Evolutionary conservation across 2,329 filamentous ascomycete species (phyloP).

Genomic region (Exophiala sp.): DNA sequence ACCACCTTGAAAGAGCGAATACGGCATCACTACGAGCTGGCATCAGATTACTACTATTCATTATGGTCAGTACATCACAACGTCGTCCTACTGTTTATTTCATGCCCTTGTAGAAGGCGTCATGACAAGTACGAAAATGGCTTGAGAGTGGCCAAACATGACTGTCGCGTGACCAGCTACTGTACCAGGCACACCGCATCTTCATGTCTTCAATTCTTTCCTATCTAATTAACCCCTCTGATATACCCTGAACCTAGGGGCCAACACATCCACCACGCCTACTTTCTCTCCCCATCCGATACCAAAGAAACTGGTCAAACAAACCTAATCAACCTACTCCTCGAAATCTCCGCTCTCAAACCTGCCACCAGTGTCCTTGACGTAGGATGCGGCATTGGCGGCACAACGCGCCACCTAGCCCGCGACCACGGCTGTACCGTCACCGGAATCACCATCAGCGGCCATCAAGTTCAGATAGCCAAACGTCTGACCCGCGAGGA

Average conservation of each 20-base stretch:
- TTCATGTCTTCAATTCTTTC: no score
- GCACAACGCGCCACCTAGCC: constrained; percentile 57
- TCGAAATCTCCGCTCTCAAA: constrained; percentile 46
- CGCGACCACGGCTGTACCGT: constrained; percentile 51
- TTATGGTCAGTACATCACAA: constrained; percentile 48
- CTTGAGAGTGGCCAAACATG: no score
- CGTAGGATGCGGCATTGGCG: constrained; percentile 60
- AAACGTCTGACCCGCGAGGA: constrained; percentile 45
- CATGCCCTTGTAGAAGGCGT: not conserved
- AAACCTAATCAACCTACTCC: constrained; percentile 55
- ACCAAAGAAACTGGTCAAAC: constrained; percentile 58
- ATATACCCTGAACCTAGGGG: constrained; percentile 42
- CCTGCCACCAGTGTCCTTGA: constrained; percentile 48
- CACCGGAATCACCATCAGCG: constrained; percentile 60
- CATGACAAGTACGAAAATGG: no score
- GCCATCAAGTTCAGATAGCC: constrained; percentile 58
- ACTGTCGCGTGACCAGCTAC: no score
- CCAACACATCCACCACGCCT: constrained; percentile 62
- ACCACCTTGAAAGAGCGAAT: constrained; percentile 54
- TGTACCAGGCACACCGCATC: no score
- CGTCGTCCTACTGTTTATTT: not conserved
- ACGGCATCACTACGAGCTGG: constrained; percentile 59
- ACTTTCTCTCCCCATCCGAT: constrained; percentile 51
- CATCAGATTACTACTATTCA: constrained; percentile 60
- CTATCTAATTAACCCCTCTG: not conserved